Evolutionary conservation across 78 protist genomes (phyloP).

Genomic region (Protostelium mycophagum): DNA sequence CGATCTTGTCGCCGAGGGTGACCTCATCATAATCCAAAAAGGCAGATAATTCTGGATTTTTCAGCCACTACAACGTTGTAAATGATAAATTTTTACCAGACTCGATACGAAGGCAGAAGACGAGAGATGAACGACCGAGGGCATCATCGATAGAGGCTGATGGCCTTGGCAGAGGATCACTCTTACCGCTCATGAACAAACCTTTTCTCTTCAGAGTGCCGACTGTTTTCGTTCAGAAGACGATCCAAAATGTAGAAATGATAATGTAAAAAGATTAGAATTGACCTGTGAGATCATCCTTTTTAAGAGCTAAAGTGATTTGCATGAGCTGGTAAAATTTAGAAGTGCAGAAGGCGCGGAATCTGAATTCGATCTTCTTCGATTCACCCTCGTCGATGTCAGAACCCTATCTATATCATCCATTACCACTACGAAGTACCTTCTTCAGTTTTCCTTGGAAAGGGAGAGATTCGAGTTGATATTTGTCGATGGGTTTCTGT

Average conservation of each 20-base stretch:
- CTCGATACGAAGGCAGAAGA: background rate
- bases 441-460: background rate
- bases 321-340: background rate
- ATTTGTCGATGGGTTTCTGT: background rate
- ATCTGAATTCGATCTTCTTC: background rate
- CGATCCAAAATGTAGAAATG: too few species aligned
- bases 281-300: background rate
- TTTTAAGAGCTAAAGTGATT: background rate
- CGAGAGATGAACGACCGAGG: background rate
- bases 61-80: background rate
- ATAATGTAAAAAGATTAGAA: too few species aligned
- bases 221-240: too few species aligned
- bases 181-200: background rate
- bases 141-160: background rate
- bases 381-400: background rate
- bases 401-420: background rate
- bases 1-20: background rate
- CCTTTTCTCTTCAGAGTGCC: background rate
- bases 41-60: background rate
- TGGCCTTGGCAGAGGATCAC: background rate
- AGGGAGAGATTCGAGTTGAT: background rate
- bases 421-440: background rate
- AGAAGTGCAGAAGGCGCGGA: background rate
- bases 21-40: background rate
- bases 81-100: background rate